phyloP scores from a whole-genome alignment of 1,284 basidiomycete genomes.

The Leccinum pallidistipes region DNA sequence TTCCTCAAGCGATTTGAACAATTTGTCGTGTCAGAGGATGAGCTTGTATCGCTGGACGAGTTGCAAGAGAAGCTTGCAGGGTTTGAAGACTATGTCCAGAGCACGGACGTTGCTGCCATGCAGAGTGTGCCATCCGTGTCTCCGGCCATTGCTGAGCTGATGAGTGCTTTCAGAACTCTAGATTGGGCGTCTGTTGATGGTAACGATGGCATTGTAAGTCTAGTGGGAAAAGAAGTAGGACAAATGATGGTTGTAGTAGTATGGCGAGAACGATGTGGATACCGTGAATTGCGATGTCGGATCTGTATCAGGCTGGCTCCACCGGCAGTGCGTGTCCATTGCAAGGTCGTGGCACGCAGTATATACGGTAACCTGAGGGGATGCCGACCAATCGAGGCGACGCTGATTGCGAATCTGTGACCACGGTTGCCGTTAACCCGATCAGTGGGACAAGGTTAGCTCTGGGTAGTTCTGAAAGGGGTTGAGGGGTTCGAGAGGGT shows the following conservation, averaged over 20 bases:
- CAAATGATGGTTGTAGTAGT: conserved; percentile 14
- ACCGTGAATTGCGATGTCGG: conserved; percentile 11
- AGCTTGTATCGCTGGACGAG: conserved; percentile 92
- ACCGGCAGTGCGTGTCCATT: background rate
- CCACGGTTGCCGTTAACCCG: conserved; percentile 10
- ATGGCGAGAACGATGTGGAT: conserved; percentile 4
- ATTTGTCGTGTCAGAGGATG: conserved; percentile 68
- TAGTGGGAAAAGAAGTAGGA: conserved; percentile 9
- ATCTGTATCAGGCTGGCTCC: background rate
- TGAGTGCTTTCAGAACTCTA: conserved; percentile 23
- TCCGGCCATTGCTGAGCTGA: conserved; percentile 8
- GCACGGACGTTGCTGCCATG: conserved; percentile 89
- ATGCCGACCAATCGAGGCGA: conserved; percentile 15
- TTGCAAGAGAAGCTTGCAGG: conserved; percentile 88
- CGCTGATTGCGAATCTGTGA: conserved; percentile 7
- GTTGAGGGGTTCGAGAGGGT: conserved; percentile 8
- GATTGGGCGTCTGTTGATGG: background rate
- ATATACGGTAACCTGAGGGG: conserved; percentile 24
- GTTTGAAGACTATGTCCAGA: conserved; percentile 96
- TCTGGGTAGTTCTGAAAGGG: conserved; percentile 22
- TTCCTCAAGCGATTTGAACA: conserved; percentile 3
- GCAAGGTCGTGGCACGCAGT: background rate
- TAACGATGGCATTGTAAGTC: background rate
- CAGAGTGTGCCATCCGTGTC: conserved; percentile 60
- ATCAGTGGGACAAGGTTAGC: conserved; percentile 37